Conservation (phyloP, 2,329 filamentous ascomycete species). For the Colletotrichum tanaceti region DNA sequence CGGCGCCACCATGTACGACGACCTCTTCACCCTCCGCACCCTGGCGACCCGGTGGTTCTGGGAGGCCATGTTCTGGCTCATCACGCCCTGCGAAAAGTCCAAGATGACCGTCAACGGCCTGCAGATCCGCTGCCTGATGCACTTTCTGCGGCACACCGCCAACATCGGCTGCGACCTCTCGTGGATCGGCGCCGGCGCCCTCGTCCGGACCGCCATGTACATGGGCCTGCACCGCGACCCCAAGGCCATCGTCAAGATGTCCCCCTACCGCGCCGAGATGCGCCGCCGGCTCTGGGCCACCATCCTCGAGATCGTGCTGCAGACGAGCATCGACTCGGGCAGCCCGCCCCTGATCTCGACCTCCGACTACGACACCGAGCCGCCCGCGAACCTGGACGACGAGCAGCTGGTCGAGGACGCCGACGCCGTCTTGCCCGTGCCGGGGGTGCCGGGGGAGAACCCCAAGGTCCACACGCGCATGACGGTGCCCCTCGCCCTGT, state of each 20-base stretch:
- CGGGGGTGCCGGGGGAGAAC: too few relatives aligned
- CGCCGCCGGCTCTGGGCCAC: conserved; percentile 68
- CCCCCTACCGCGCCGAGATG: conserved; percentile 62
- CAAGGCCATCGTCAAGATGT: conserved; percentile 59
- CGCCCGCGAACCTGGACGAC: conserved; percentile 65
- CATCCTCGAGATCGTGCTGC: conserved; percentile 65
- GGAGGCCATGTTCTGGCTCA: conserved; percentile 64
- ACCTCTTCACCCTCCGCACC: conserved; percentile 55
- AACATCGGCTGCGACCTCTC: conserved; percentile 62
- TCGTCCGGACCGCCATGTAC: conserved; percentile 66
- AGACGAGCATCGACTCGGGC: conserved; percentile 63
- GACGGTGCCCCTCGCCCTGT: conserved; percentile 60
- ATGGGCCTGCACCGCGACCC: conserved; percentile 71
- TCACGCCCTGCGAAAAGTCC: conserved; percentile 59
- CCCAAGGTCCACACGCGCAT: conserved; percentile 57
- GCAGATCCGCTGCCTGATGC: conserved; percentile 64
- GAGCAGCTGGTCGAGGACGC: conserved; percentile 57
- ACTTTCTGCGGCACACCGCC: conserved; percentile 61
- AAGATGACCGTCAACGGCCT: conserved; percentile 61
- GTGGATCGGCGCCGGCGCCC: conserved; percentile 63
- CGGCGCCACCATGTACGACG: conserved; percentile 61
- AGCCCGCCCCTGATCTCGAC: conserved; percentile 60
- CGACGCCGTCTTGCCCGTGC: conserved; percentile 38
- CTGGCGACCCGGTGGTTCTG: conserved; percentile 62
- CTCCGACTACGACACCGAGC: conserved; percentile 62